These are phyloP conservation scores for Aquilaria yunnanensis DNA, from an alignment of 345 rosid genomes.

Conservation along the genomic window DNA sequence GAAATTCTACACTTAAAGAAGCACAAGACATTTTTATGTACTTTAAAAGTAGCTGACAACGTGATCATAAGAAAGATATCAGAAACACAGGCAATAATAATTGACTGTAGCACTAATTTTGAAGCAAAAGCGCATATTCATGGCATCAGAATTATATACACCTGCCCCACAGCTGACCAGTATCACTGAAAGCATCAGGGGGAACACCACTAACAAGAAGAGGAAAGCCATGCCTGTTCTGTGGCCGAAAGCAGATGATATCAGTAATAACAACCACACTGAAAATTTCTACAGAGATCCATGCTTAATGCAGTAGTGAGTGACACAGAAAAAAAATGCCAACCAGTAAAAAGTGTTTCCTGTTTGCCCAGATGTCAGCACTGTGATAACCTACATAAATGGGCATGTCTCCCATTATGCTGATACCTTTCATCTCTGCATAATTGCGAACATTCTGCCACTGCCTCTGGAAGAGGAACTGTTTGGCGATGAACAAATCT, in stretches of 20 bases:
- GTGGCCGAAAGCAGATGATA: constrained; percentile 19
- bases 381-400: constrained; percentile 94
- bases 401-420: constrained; percentile 99
- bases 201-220: constrained; percentile 89
- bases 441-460: constrained; percentile 80
- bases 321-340: constrained; percentile 16
- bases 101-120: constrained; percentile 4
- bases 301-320: constrained; percentile 4
- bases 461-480: constrained; percentile 91
- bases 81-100: background rate
- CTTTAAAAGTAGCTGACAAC: no score
- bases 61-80: no score
- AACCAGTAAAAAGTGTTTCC: constrained; percentile 79
- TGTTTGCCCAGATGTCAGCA: constrained; percentile 99
- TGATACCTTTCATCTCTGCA: constrained; percentile 61
- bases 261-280: constrained; percentile 10
- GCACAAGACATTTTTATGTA: no score
- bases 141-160: constrained; percentile 18
- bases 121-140: constrained; percentile 1
- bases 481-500: constrained; percentile 79
- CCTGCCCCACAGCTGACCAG: constrained; percentile 98
- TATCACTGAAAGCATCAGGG: constrained; percentile 93
- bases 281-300: constrained; percentile 1
- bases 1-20: no score
- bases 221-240: constrained; percentile 83